phyloP scores from a whole-genome alignment of 495 filamentous ascomycete species.

The Darksidea phi region DNA sequence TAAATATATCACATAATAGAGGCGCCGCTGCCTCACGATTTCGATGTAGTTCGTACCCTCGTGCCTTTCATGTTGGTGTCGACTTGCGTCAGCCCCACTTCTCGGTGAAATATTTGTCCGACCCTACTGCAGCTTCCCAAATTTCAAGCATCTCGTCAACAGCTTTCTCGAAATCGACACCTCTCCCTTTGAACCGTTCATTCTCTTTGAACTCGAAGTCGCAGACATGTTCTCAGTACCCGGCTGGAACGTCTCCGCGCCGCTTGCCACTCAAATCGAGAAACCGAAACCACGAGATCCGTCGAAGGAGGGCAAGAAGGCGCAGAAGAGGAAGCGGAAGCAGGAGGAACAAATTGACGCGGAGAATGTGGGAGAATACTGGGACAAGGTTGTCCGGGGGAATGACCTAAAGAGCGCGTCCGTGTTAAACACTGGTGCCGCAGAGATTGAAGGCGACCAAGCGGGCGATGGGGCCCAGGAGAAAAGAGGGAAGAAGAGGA shows the following conservation, averaged over 20 bases:
- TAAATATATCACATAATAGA: too few species aligned
- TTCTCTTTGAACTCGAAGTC: neutral
- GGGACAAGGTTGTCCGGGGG: conserved; percentile 10
- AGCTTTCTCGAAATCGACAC: neutral
- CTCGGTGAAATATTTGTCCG: neutral
- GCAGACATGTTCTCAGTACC: conserved; percentile 84
- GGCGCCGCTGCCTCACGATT: too few species aligned
- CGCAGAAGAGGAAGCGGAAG: conserved; percentile 39
- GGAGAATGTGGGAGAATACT: conserved; percentile 46
- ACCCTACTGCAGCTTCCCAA: neutral
- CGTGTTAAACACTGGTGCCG: too few species aligned
- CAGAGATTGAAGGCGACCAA: too few species aligned
- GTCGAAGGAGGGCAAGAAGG: conserved; percentile 52
- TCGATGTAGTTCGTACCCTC: neutral
- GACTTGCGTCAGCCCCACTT: neutral
- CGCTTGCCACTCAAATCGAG: conserved; percentile 68
- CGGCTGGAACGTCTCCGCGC: conserved; percentile 78
- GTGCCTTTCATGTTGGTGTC: neutral
- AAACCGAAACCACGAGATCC: conserved; percentile 54
- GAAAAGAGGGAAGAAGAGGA: conserved; percentile 42
- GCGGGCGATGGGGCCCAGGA: conserved; percentile 1
- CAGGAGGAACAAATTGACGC: conserved; percentile 68
- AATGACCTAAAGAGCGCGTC: conserved; percentile 11
- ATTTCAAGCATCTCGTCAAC: neutral
- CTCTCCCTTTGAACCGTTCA: neutral